phyloP scores from a whole-genome alignment of 2,329 filamentous ascomycete genomes.

The Alternaria sp. region DNA sequence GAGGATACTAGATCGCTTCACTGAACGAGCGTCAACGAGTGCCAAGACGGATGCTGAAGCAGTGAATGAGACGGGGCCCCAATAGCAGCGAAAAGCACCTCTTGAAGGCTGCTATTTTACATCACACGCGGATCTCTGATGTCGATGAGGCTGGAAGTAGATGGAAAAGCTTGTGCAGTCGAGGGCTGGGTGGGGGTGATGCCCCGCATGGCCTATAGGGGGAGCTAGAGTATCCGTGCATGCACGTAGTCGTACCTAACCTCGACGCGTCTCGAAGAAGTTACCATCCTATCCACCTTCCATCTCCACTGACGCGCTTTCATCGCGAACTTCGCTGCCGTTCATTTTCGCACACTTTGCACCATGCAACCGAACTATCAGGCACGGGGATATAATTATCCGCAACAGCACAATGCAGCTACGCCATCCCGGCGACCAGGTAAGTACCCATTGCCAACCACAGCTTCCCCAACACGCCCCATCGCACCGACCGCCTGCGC shows the following conservation, averaged over 20 bases:
- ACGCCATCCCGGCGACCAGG: slow-evolving; percentile 52
- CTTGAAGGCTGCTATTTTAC: neutral
- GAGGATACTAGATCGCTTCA: slow-evolving; percentile 5
- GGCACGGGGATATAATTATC: slow-evolving; percentile 52
- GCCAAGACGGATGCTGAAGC: slow-evolving; percentile 16
- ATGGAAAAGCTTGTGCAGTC: slow-evolving; percentile 4
- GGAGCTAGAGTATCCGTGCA: slow-evolving; percentile 32
- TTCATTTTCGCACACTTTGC: slow-evolving; percentile 26
- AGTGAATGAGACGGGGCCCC: slow-evolving; percentile 14
- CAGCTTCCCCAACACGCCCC: slow-evolving; percentile 11
- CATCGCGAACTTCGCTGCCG: slow-evolving; percentile 38
- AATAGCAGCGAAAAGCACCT: slow-evolving; percentile 3
- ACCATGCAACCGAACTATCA: slow-evolving; percentile 54
- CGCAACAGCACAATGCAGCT: slow-evolving; percentile 42
- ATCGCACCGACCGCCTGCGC: slow-evolving; percentile 19
- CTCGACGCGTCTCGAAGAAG: slow-evolving; percentile 35
- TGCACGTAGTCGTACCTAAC: slow-evolving; percentile 19
- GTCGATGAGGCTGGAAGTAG: slow-evolving; percentile 3
- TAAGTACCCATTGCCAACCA: slow-evolving; percentile 37
- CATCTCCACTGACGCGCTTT: slow-evolving; percentile 26
- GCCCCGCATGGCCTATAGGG: slow-evolving; percentile 33
- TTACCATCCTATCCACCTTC: slow-evolving; percentile 24
- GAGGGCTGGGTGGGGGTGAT: slow-evolving; percentile 24
- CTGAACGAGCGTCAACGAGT: slow-evolving; percentile 13
- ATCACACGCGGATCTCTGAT: neutral